Evolutionary conservation across 106 monocot genomes (phyloP), one percentile per base, ranked within the genome.

Genomic region (Hemerocallis citrina): DNA sequence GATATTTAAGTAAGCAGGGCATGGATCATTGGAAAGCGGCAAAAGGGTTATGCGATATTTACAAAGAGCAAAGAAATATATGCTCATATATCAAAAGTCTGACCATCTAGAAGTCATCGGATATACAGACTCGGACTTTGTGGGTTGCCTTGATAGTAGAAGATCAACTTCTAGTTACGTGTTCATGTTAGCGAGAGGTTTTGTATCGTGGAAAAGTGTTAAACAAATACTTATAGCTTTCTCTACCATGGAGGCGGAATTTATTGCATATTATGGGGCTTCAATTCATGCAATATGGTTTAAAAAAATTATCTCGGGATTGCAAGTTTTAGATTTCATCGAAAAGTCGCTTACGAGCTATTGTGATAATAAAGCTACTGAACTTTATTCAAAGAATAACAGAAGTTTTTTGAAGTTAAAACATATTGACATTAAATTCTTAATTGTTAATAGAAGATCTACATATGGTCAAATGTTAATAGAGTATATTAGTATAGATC

Each of bases 311-410:
- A 21, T 61, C 50, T 37, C 59, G 6, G 22, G 70, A 7, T 25
- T 61, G 23, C 31, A 12, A 1, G 36, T 72, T 6, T 9, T 72
- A 9, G 29, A 72, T 34, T 28, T 7, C 12, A 72, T 72, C 45
- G 55, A 64, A 24, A 63, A 30, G 30, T 37, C 38, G 54, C 6
- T 72, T 5, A 63, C 24, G 44, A 33, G 43, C 31, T 52, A 23
- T 35, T 64, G 64, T 56, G 64, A 64, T 19, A 72, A 56, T 64
- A 63, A 72, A 28, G 55, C 39, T 22, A 62, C 24, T 6, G 39
- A 45, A 1, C 7, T 62, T 7, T 71, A 51, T 71, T 61, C 49
- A 15, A 71, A 71, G 24, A 71, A 62, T 40, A 62, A 60, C 48
- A 71, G 16, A 11, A 71, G 50, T 40, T 61, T 52, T n/a, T 33